Conservation (phyloP, 192 early-diverging fungal genomes). For the Globomyces pollinis-pini region DNA sequence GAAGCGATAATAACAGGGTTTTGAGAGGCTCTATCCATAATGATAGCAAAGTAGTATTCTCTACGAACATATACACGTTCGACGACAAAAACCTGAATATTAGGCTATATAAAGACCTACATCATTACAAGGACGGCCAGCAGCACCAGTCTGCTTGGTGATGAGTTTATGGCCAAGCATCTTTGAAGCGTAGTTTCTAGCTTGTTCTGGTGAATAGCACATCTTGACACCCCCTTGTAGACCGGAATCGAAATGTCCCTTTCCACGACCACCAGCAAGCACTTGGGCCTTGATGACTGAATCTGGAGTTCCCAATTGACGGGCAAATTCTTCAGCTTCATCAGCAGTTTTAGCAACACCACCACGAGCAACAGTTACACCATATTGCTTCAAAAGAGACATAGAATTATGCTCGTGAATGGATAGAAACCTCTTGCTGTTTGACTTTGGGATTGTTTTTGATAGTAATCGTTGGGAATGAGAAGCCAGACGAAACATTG, state of each 20-base stretch:
- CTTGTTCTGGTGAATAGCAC: constrained; percentile 82
- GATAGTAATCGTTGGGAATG: constrained; percentile 3
- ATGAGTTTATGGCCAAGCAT: constrained; percentile 97
- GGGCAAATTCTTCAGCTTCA: constrained; percentile 82
- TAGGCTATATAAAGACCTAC: constrained; percentile 23
- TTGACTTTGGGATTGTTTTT: background rate
- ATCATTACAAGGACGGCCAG: constrained; percentile 87
- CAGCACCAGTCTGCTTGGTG: constrained; percentile 97
- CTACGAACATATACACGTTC: constrained; percentile 94
- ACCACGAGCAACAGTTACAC: constrained; percentile 84
- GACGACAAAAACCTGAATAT: constrained; percentile 73
- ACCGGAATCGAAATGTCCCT: constrained; percentile 92
- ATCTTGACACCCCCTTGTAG: constrained; percentile 94
- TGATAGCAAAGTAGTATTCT: constrained; percentile 99
- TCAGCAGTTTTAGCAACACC: constrained; percentile 76
- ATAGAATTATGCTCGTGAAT: constrained; percentile 98
- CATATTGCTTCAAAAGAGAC: constrained; percentile 83
- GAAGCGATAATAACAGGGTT: constrained; percentile 96
- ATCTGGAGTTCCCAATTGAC: constrained; percentile 61
- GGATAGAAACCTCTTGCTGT: constrained; percentile 55
- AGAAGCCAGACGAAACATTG: no score
- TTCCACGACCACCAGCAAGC: constrained; percentile 96
- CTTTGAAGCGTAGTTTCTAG: constrained; percentile 77
- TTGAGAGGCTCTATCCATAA: constrained; percentile 90
- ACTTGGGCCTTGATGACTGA: constrained; percentile 74